Evolutionary conservation across 1,139 yeast species (phyloP), one percentile per base, ranked within the genome.

Genomic region (Geotrichum siamense): DNA sequence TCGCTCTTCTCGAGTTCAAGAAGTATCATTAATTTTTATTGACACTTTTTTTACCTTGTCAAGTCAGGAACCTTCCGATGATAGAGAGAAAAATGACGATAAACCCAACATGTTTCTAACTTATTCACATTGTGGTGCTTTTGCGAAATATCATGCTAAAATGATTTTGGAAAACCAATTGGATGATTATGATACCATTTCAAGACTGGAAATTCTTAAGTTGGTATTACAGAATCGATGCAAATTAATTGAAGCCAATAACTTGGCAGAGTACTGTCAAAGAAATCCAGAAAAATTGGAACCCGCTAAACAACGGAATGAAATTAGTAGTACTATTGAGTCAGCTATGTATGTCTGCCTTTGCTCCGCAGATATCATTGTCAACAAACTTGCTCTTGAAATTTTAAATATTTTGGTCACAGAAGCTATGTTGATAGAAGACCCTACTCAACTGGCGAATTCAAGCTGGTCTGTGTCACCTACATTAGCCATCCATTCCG

Each of bases 341-440:
- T 70, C 73, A 54, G 64, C 72, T 28, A 56, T 74, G 55, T 61
- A 76, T 15, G 60, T 76, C 34, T 66, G 74, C 2, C 60, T 79
- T 29, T 72, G 82, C 51, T 72, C 82, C 0, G 78, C 78, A 47
- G 80, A 76, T 48, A 67, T 74, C 37, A 79, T 75, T 41, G 71
- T 74, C 40, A 78, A 76, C 57, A 68, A 71, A 45, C 62, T 75
- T 38, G 73, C 81, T 8, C 70, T 73, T 42, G 63, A 67, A 15
- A 71, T 74, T 15, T 70, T 78, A 59, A 62, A 60, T 39, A 68
- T 74, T 57, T 68, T 76, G 56, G 61, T 69, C 3, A 56, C 61
- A 26, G 82, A 77, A 47, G 66, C 54, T 38, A 48, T 43, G 33
- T 47, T 39, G 51, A 59, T 50, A 30, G 64, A 50, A 36, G 53